Percentiles rank a stretch among this genome's conserved stretches.
Evolutionary conservation across 202 grass and related monocot species (phyloP).

Genomic region (Dendrocalamus latiflorus): DNA sequence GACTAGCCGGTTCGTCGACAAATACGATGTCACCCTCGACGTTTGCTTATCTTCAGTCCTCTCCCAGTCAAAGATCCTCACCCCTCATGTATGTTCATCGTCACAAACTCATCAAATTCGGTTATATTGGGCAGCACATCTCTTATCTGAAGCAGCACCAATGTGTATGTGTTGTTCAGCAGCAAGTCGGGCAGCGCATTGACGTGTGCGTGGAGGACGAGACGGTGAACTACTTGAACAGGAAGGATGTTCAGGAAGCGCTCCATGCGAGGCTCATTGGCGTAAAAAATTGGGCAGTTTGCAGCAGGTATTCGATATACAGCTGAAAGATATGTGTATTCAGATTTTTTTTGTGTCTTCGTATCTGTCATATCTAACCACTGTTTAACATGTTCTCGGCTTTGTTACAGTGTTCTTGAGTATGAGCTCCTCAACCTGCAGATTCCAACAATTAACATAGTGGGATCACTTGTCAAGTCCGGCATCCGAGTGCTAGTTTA

Average conservation of each 20-base stretch:
- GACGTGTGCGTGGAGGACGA: constrained; percentile 97
- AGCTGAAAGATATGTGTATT: neutral
- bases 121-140: neutral
- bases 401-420: constrained; percentile 66
- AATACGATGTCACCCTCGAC: constrained; percentile 92
- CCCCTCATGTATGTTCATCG: constrained; percentile 43
- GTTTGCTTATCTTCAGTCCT: constrained; percentile 86
- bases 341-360: neutral
- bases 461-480: constrained; percentile 68
- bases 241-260: constrained; percentile 73
- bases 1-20: constrained; percentile 89
- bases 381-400: neutral
- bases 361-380: neutral
- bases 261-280: constrained; percentile 70
- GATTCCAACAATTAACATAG: constrained; percentile 73
- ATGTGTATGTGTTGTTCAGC: neutral
- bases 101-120: neutral
- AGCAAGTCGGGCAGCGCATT: constrained; percentile 54
- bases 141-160: neutral
- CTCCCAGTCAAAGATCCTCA: constrained; percentile 63
- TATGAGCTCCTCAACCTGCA: constrained; percentile 93
- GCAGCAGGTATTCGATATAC: constrained; percentile 59
- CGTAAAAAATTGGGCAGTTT: constrained; percentile 71
- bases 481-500: constrained; percentile 81
- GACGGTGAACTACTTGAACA: constrained; percentile 84